A percentile compares a stretch with the other conserved stretches of the same genome.
These are phyloP conservation scores for Hypoxylon sp. DNA, from an alignment of 2,329 filamentous ascomycete genomes.

Conservation along the genomic window DNA sequence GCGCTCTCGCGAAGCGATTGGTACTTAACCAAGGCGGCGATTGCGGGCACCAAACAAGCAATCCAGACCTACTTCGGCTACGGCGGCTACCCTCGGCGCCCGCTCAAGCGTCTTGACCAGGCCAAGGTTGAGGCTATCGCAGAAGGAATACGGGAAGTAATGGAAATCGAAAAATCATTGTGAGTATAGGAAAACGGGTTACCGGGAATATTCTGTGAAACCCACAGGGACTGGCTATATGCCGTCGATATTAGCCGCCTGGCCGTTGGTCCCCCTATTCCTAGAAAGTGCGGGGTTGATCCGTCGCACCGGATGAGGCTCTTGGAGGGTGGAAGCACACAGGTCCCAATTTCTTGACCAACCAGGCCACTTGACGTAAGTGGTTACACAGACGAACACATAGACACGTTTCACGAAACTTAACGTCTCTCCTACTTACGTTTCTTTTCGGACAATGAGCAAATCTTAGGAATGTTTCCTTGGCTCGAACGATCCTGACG, in stretches of 20 bases:
- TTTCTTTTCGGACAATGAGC: slow-evolving; percentile 35
- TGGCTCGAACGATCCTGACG: slow-evolving; percentile 22
- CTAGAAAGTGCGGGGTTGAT: slow-evolving; percentile 49
- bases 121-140: slow-evolving; percentile 68
- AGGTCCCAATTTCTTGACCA: slow-evolving; percentile 17
- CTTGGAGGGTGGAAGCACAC: slow-evolving; percentile 36
- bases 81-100: slow-evolving; percentile 80
- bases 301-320: slow-evolving; percentile 50
- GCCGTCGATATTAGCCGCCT: slow-evolving; percentile 49
- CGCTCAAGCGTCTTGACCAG: slow-evolving; percentile 76
- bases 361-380: slow-evolving; percentile 26
- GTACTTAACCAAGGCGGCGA: slow-evolving; percentile 85
- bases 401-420: slow-evolving; percentile 34
- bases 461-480: slow-evolving; percentile 36
- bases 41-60: slow-evolving; percentile 88
- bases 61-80: slow-evolving; percentile 87
- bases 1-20: slow-evolving; percentile 85
- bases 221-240: slow-evolving; percentile 46
- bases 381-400: slow-evolving; percentile 17
- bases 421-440: slow-evolving; percentile 22
- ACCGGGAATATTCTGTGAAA: slow-evolving; percentile 38
- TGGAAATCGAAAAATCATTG: slow-evolving; percentile 74
- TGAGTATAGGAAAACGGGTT: slow-evolving; percentile 59
- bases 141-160: slow-evolving; percentile 73
- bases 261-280: slow-evolving; percentile 43